These are phyloP conservation scores for Trichophyton verrucosum DNA, from an alignment of 2,329 filamentous ascomycete genomes.

Conservation along the genomic window DNA sequence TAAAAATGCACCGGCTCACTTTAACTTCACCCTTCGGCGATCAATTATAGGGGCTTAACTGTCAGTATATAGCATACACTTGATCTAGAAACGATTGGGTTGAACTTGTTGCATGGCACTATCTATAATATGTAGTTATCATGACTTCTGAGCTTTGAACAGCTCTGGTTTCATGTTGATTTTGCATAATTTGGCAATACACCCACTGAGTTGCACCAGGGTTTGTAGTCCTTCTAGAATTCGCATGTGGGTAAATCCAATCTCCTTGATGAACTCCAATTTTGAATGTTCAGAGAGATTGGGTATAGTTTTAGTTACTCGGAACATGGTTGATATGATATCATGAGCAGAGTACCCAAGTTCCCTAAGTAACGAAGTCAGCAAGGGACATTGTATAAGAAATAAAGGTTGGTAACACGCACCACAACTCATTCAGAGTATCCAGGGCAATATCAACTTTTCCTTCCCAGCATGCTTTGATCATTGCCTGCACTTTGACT, in stretches of 20 bases:
- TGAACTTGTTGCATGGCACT: neutral
- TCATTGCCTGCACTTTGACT: slow-evolving; percentile 96
- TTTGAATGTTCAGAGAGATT: slow-evolving; percentile 88
- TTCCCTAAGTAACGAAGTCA: slow-evolving; percentile 36
- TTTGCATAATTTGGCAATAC: slow-evolving; percentile 78
- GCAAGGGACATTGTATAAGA: neutral
- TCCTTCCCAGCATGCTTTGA: slow-evolving; percentile 90
- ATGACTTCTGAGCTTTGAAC: slow-evolving; percentile 44
- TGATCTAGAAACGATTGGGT: neutral
- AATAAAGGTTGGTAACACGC: slow-evolving; percentile 6
- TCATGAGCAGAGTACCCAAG: slow-evolving; percentile 97
- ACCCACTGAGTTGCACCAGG: slow-evolving; percentile 83
- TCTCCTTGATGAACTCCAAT: slow-evolving; percentile 95
- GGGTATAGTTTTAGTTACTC: slow-evolving; percentile 89
- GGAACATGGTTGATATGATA: slow-evolving; percentile 98
- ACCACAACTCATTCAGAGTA: slow-evolving; percentile 79
- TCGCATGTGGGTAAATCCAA: slow-evolving; percentile 98
- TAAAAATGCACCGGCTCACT: no score
- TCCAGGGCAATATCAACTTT: slow-evolving; percentile 82
- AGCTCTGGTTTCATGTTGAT: slow-evolving; percentile 90
- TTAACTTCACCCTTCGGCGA: no score
- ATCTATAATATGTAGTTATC: slow-evolving; percentile 6
- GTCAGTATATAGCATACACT: neutral
- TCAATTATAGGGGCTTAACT: neutral
- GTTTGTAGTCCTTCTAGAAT: slow-evolving; percentile 97